These are phyloP conservation scores for Penicillium malachiteum DNA, from an alignment of 495 filamentous ascomycete genomes.

Conservation along the genomic window DNA sequence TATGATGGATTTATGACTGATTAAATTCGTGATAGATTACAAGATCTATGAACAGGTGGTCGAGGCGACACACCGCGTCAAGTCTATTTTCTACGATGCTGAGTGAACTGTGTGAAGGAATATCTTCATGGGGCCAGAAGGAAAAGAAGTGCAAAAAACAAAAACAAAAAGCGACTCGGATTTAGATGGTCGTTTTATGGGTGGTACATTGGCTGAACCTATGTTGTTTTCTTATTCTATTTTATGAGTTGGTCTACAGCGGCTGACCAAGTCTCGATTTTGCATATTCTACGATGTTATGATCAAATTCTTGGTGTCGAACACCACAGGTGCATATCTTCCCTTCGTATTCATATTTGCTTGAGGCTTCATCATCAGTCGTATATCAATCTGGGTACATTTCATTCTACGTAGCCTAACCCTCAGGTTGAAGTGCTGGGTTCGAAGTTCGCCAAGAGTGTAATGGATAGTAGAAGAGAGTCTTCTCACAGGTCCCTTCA, in stretches of 20 bases:
- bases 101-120: background rate
- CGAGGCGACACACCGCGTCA: conserved; percentile 82
- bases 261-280: background rate
- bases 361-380: no score
- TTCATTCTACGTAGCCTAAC: no score
- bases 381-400: no score
- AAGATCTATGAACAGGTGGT: conserved; percentile 77
- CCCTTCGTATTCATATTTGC: no score
- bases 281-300: conserved; percentile 22
- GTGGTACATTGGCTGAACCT: background rate
- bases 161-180: background rate
- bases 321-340: no score
- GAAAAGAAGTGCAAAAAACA: background rate
- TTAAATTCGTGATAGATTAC: conserved; percentile 58
- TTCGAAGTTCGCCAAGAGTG: no score
- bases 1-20: background rate
- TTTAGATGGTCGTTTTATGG: background rate
- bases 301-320: conserved; percentile 11
- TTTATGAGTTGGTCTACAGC: background rate
- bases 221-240: background rate
- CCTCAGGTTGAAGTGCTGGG: no score
- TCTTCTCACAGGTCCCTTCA: no score
- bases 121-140: no score
- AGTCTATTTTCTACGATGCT: conserved; percentile 71
- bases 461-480: no score